Percentiles rank a stretch among this genome's conserved stretches.
Conservation (phyloP, 2,329 filamentous ascomycete species). For the Trichothecium roseum region DNA sequence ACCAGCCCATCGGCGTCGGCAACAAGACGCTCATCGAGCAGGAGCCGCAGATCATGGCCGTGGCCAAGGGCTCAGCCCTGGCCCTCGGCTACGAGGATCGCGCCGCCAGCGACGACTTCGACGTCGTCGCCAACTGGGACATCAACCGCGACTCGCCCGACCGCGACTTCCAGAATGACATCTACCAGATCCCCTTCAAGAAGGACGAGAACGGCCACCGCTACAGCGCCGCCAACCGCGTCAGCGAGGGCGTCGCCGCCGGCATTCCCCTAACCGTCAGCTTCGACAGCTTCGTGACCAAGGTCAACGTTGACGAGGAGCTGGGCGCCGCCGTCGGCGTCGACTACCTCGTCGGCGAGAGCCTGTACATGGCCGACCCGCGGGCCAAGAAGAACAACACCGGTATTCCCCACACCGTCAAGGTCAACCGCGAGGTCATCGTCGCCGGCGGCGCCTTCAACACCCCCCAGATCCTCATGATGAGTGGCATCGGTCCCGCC, state of each 20-base stretch:
- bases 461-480: constrained; percentile 34
- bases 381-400: constrained; percentile 16
- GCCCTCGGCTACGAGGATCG: constrained; percentile 6
- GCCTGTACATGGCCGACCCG: constrained; percentile 31
- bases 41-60: constrained; percentile 13
- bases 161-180: constrained; percentile 16
- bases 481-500: constrained; percentile 32
- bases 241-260: constrained; percentile 24
- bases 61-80: constrained; percentile 12
- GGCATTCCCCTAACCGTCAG: constrained; percentile 10
- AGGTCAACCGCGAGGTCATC: constrained; percentile 33
- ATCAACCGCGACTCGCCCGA: constrained; percentile 14
- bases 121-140: constrained; percentile 14
- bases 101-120: constrained; percentile 12
- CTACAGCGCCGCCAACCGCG: constrained; percentile 43
- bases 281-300: constrained; percentile 20
- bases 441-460: constrained; percentile 36
- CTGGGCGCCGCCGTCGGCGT: constrained; percentile 30
- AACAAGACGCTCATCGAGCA: constrained; percentile 6
- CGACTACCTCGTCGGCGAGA: constrained; percentile 28
- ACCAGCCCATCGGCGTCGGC: constrained; percentile 14
- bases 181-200: constrained; percentile 47
- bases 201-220: constrained; percentile 39
- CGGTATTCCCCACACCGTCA: constrained; percentile 13
- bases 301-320: constrained; percentile 22